These are phyloP conservation scores for Neophaeococcomyces mojaviensis DNA, from an alignment of 2,329 filamentous ascomycete species.

Conservation along the genomic window DNA sequence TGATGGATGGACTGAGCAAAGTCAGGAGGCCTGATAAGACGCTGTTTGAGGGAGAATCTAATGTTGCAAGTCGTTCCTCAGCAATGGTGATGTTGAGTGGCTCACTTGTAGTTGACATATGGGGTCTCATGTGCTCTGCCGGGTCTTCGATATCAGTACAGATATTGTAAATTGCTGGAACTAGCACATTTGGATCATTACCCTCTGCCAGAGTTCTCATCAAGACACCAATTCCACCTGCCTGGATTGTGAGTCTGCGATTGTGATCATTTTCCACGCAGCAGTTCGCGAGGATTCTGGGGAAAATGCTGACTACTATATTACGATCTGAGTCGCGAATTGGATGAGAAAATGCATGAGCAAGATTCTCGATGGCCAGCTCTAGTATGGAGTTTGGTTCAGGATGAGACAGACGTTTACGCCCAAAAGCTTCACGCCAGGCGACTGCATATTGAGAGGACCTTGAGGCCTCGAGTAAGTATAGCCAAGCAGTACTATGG, in stretches of 20 bases:
- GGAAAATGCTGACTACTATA: not conserved
- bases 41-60: slow-evolving; percentile 2
- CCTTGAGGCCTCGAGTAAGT: not conserved
- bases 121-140: not conserved
- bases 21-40: slow-evolving; percentile 12
- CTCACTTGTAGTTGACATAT: not conserved
- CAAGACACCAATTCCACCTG: slow-evolving; percentile 15
- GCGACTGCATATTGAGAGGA: slow-evolving; percentile 4
- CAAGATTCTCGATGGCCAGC: not conserved
- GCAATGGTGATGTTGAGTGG: slow-evolving; percentile 11
- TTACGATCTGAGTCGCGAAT: no score
- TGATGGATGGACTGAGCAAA: slow-evolving; percentile 8
- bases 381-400: slow-evolving; percentile 3
- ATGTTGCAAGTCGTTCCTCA: slow-evolving; percentile 17
- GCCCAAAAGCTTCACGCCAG: slow-evolving; percentile 6
- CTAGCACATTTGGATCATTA: slow-evolving; percentile 15
- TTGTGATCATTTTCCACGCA: slow-evolving; percentile 23
- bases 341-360: not conserved
- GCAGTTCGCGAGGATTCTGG: slow-evolving; percentile 21
- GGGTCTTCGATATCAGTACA: slow-evolving; percentile 20
- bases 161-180: slow-evolving; percentile 22
- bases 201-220: slow-evolving; percentile 8
- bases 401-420: not conserved
- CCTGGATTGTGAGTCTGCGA: slow-evolving; percentile 16
- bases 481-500: not conserved